Base-by-base conservation (phyloP, 2,329 filamentous ascomycete species). In the Apiospora malaysiana region DNA sequence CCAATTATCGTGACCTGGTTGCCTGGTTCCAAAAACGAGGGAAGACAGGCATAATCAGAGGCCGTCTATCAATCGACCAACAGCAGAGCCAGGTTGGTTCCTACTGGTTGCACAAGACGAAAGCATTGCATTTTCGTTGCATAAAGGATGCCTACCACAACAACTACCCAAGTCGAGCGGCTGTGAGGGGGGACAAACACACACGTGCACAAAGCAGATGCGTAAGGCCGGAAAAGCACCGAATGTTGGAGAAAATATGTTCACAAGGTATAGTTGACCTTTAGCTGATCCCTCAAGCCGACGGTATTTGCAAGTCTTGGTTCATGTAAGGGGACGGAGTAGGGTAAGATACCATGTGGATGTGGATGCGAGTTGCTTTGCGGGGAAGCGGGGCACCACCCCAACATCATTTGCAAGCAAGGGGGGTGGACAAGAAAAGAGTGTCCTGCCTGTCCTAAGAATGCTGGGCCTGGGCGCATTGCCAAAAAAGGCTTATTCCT, bases 71-170 rank as follows among this genome's bases (percentile, higher is more conserved):
- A 27, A 40, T 63, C 27, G 27, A 9, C 56, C 56, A 40, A 63
- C 27, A 63, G 56, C 27, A 37, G 51, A 56, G 14, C 5, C 4
- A 27, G 16, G 5, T n/a, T 25, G 32, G 6, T 56, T 27, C 51
- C 37, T 18, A 27, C 21, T n/a, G 56, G 32, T n/a, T 37, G 27
- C 56, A 63, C 56, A 12, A 40, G 16, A n/a, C 32, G 9, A 25
- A 16, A 18, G 51, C 21, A 18, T 56, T 56, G 51, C 18, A 56
- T 56, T 56, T 56, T 56, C 51, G 51, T 56, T 56, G 51, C 51
- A 56, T 32, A 27, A 32, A 27, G 51, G 51, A 27, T 56, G 51
- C 51, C 51, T 56, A 18, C 16, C 51, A 56, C 51, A 1, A 27
- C 25, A 4, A 27, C 25, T 25, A 16, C 25, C 40, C 42, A 16